Evolutionary conservation across 345 rosid species (phyloP).

Genomic region (Firmiana major): DNA sequence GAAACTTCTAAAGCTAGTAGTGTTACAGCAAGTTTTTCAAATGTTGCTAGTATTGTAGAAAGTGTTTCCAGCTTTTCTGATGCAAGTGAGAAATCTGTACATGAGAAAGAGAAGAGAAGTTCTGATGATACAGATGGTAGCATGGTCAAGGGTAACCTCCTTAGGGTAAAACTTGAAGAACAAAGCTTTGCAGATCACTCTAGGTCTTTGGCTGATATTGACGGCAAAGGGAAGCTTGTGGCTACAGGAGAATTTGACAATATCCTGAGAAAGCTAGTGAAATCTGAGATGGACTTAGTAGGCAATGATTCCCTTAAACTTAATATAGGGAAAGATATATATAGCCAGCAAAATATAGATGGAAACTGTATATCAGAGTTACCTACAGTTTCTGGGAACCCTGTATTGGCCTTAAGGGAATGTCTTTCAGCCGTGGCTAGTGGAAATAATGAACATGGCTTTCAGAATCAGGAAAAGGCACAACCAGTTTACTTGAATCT

Average conservation of each 20-base stretch:
- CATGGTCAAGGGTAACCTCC: slow-evolving; percentile 9
- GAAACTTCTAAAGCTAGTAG: neutral
- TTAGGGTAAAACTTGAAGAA: slow-evolving; percentile 37
- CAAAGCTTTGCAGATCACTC: slow-evolving; percentile 17
- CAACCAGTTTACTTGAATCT: slow-evolving; percentile 44
- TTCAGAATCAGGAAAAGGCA: slow-evolving; percentile 23
- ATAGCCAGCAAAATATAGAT: slow-evolving; percentile 21
- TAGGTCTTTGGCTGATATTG: slow-evolving; percentile 27
- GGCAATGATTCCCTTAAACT: slow-evolving; percentile 20
- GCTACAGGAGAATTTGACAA: slow-evolving; percentile 22
- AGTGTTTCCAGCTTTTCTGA: slow-evolving; percentile 28
- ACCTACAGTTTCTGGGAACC: slow-evolving; percentile 25
- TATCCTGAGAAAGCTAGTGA: slow-evolving; percentile 9
- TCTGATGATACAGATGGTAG: slow-evolving; percentile 11
- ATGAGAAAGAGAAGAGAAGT: slow-evolving; percentile 17
- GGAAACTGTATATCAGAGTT: slow-evolving; percentile 24
- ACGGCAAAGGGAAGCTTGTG: slow-evolving; percentile 21
- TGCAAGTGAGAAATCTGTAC: slow-evolving; percentile 13
- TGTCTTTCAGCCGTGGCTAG: slow-evolving; percentile 15
- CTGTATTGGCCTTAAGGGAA: slow-evolving; percentile 35
- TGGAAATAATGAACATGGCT: slow-evolving; percentile 23
- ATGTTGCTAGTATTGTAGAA: slow-evolving; percentile 12
- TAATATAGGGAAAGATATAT: slow-evolving; percentile 20
- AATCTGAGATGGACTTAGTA: slow-evolving; percentile 31
- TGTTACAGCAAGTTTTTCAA: neutral